Evolutionary conservation across 192 early-diverging fungal species (phyloP).

Genomic region (Coemansia sp.): DNA sequence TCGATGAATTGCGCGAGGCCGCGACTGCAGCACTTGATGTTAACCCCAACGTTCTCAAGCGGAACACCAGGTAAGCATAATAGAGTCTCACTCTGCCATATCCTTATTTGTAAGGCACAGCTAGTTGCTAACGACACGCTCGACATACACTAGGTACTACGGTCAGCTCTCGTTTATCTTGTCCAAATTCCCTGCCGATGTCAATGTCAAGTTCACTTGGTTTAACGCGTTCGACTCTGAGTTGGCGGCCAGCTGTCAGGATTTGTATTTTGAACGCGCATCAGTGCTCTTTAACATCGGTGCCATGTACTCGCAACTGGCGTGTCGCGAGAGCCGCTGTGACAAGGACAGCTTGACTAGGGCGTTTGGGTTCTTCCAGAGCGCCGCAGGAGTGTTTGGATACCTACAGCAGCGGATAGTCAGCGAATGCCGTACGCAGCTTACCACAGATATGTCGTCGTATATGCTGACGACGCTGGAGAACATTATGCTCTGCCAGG

Average conservation of each 20-base stretch:
- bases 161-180: slow-evolving; percentile 83
- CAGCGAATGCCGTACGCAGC: slow-evolving; percentile 66
- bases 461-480: slow-evolving; percentile 69
- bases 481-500: slow-evolving; percentile 89
- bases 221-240: slow-evolving; percentile 51
- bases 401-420: slow-evolving; percentile 64
- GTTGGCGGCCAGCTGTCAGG: slow-evolving; percentile 67
- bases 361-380: slow-evolving; percentile 82
- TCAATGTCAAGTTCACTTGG: slow-evolving; percentile 57
- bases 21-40: slow-evolving; percentile 64
- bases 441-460: slow-evolving; percentile 72
- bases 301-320: slow-evolving; percentile 84
- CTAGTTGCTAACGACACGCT: neutral
- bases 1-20: slow-evolving; percentile 79
- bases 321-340: slow-evolving; percentile 66
- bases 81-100: slow-evolving; percentile 34
- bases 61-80: slow-evolving; percentile 55
- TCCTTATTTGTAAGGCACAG: neutral
- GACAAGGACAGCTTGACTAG: slow-evolving; percentile 77
- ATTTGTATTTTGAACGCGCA: slow-evolving; percentile 85
- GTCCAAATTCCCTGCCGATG: slow-evolving; percentile 88
- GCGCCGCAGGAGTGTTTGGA: slow-evolving; percentile 79
- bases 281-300: slow-evolving; percentile 86
- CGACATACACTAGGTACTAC: slow-evolving; percentile 61
- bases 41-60: slow-evolving; percentile 67